Percentiles rank a stretch among this genome's conserved stretches.
Conservation (phyloP, 345 rosid genomes). For the Salix suchowensis region DNA sequence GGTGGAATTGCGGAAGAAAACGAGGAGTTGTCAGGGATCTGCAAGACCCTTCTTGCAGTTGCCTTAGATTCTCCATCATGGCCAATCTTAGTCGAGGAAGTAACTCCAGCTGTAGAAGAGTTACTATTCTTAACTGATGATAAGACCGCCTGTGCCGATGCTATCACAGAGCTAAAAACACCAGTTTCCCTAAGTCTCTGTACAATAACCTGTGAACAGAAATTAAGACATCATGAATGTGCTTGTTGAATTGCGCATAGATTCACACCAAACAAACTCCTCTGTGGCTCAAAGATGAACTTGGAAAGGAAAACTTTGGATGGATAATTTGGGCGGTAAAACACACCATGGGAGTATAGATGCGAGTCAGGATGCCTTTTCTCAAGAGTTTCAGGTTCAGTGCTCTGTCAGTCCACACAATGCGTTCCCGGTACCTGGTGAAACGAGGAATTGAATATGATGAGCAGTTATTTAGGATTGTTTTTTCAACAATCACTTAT, state of each 20-base stretch:
- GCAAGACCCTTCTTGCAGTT: constrained; percentile 48
- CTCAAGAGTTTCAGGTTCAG: constrained; percentile 60
- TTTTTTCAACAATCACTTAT: background rate
- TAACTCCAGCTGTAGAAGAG: constrained; percentile 24
- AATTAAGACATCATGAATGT: background rate
- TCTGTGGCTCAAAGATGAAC: constrained; percentile 1
- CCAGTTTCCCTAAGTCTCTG: constrained; percentile 78
- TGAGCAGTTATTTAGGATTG: background rate
- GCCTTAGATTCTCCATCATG: constrained; percentile 42
- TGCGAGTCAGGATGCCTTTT: constrained; percentile 75
- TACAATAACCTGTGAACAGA: constrained; percentile 50
- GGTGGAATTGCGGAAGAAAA: constrained; percentile 52
- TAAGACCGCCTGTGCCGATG: constrained; percentile 36
- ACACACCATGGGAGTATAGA: constrained; percentile 84
- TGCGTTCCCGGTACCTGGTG: constrained; percentile 67
- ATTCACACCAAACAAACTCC: background rate
- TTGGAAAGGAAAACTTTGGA: background rate
- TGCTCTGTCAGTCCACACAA: constrained; percentile 68
- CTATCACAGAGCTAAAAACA: constrained; percentile 50
- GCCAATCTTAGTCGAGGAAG: constrained; percentile 49
- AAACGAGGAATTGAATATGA: background rate
- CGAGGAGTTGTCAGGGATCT: constrained; percentile 14
- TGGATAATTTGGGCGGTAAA: background rate
- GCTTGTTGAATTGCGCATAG: background rate
- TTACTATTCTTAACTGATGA: constrained; percentile 39